A percentile compares a stretch with the other conserved stretches of the same genome.
phyloP scores from a whole-genome alignment of 495 filamentous ascomycete genomes.

The Neurospora hispaniola region DNA sequence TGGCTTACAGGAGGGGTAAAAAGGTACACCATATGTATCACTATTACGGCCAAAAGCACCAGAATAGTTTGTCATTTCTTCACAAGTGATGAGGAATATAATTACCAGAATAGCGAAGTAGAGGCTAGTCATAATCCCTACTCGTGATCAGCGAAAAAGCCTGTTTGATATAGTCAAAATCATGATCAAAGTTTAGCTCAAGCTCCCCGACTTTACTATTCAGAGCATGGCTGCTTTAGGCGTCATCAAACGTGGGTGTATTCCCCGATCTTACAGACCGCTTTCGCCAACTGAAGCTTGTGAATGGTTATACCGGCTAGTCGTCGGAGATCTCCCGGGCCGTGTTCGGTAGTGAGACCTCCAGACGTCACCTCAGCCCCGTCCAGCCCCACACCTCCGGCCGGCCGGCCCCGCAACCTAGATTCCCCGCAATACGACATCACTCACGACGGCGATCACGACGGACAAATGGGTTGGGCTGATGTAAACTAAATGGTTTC shows the following conservation, averaged over 20 bases:
- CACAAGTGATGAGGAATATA: not conserved
- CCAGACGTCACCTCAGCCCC: not conserved
- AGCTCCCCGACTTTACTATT: not conserved
- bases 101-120: not conserved
- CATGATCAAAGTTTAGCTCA: not conserved
- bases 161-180: not conserved
- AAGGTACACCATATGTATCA: not conserved
- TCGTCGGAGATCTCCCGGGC: not conserved
- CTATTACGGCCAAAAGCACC: not conserved
- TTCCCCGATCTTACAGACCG: not conserved
- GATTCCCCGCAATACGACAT: not conserved
- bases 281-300: not conserved
- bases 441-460: not conserved
- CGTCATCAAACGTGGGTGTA: not conserved
- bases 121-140: not conserved
- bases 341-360: not conserved
- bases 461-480: not conserved
- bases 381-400: not conserved
- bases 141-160: not conserved
- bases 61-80: not conserved
- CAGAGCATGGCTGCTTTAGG: not conserved
- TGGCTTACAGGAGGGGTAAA: not conserved
- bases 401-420: not conserved
- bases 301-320: not conserved
- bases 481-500: not conserved